Percentiles rank a stretch among this genome's conserved stretches.
phyloP scores from a whole-genome alignment of 257 asterid species.

The Solanum chiquidenum region DNA sequence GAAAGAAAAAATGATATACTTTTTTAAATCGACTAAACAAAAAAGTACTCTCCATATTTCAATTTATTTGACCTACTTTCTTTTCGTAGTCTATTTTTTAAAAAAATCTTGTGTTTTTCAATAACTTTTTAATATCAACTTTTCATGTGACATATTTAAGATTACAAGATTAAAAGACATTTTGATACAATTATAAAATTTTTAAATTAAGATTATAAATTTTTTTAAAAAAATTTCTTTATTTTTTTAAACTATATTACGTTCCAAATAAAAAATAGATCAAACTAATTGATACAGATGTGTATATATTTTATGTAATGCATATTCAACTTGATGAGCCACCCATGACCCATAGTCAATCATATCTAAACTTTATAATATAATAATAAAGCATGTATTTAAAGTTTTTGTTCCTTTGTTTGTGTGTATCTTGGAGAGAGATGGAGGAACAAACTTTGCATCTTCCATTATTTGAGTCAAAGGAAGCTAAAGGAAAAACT shows the following conservation, averaged over 20 bases:
- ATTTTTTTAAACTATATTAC: fast-evolving
- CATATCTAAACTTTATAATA: background rate
- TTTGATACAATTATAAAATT: fast-evolving
- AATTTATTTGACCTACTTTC: too few relatives aligned
- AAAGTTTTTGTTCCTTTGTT: background rate
- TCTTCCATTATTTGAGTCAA: conserved; percentile 44
- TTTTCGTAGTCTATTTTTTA: too few relatives aligned
- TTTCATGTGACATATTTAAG: fast-evolving
- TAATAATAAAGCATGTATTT: background rate
- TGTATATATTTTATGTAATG: background rate
- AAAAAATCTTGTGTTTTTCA: too few relatives aligned
- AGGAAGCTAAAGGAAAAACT: conserved; percentile 19
- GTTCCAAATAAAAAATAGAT: fast-evolving
- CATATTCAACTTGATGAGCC: background rate
- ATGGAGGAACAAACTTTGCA: background rate
- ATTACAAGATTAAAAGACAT: too few relatives aligned
- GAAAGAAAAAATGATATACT: fast-evolving
- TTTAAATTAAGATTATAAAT: too few relatives aligned
- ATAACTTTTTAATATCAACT: fast-evolving
- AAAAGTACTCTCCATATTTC: fast-evolving
- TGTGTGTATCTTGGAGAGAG: background rate
- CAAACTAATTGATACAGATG: fast-evolving
- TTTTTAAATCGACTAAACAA: too few relatives aligned
- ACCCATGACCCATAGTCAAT: background rate
- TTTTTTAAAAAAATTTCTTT: fast-evolving